phyloP scores from a whole-genome alignment of 768 basidiomycete species.

The Podaxis sp. region DNA sequence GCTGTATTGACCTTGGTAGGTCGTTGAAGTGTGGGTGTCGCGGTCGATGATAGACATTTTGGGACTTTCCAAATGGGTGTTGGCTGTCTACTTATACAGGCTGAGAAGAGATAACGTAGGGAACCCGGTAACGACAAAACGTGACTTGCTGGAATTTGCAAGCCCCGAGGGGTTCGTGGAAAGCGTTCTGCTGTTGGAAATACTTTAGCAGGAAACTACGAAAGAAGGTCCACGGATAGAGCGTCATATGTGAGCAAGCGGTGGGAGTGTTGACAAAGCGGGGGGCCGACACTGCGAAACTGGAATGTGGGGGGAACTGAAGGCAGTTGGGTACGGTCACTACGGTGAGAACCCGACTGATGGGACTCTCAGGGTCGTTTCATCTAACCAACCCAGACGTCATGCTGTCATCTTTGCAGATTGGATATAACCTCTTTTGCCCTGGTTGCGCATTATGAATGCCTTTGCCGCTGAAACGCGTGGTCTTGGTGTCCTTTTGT shows the following conservation, averaged over 20 bases:
- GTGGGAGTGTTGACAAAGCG: not conserved
- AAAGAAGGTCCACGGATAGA: not conserved
- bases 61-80: not conserved
- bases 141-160: not conserved
- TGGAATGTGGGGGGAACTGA: not conserved
- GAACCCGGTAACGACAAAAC: not conserved
- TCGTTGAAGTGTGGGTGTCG: constrained; percentile 19
- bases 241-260: not conserved
- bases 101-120: not conserved
- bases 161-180: not conserved
- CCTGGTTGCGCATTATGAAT: not conserved
- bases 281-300: not conserved
- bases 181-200: not conserved
- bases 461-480: not conserved
- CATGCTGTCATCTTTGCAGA: not conserved
- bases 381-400: not conserved
- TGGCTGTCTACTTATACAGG: not conserved
- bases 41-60: constrained; percentile 29
- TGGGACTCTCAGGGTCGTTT: not conserved
- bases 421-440: not conserved
- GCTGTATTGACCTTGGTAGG: constrained; percentile 55
- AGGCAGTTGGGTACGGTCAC: not conserved
- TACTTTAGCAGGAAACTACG: not conserved
- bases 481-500: not conserved
- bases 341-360: not conserved